A percentile compares a stretch with the other conserved stretches of the same genome.
phyloP scores from a whole-genome alignment of 129 eudicot species.

The Rutidosis leptorrhynchoides region DNA sequence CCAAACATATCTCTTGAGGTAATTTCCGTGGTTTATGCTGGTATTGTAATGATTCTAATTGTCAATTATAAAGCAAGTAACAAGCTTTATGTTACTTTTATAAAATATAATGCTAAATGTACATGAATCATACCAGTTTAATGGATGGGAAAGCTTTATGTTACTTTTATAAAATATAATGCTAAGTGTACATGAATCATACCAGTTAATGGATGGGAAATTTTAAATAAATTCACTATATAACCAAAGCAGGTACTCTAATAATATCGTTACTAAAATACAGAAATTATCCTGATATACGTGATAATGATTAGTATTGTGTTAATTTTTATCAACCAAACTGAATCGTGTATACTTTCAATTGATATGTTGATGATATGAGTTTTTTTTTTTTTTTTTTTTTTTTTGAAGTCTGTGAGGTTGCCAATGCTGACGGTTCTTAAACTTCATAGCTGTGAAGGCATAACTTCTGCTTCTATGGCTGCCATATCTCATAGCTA shows the following conservation, averaged over 20 bases:
- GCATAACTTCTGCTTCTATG: conserved; percentile 95
- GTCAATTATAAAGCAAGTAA: conserved; percentile 5
- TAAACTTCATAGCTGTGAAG: conserved; percentile 94
- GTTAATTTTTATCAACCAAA: background rate
- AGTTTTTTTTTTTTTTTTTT: conserved; percentile 6
- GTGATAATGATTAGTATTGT: background rate
- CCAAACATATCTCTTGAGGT: conserved; percentile 95
- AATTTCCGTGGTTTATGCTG: conserved; percentile 2
- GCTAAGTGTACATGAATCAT: no score
- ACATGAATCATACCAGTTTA: background rate
- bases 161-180: no score
- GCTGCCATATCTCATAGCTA: conserved; percentile 65
- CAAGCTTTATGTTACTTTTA: background rate
- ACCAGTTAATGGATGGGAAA: background rate
- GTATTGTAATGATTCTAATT: background rate
- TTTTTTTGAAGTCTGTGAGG: conserved; percentile 63
- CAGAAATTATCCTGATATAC: background rate
- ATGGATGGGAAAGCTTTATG: no score
- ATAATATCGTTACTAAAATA: background rate
- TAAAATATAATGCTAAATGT: background rate
- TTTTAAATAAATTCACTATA: background rate
- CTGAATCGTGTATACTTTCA: background rate
- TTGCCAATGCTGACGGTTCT: conserved; percentile 87
- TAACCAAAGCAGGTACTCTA: background rate
- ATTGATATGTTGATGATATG: background rate